These are phyloP conservation scores for Phanerochaete sordida DNA, from an alignment of 768 basidiomycete genomes.

Conservation along the genomic window DNA sequence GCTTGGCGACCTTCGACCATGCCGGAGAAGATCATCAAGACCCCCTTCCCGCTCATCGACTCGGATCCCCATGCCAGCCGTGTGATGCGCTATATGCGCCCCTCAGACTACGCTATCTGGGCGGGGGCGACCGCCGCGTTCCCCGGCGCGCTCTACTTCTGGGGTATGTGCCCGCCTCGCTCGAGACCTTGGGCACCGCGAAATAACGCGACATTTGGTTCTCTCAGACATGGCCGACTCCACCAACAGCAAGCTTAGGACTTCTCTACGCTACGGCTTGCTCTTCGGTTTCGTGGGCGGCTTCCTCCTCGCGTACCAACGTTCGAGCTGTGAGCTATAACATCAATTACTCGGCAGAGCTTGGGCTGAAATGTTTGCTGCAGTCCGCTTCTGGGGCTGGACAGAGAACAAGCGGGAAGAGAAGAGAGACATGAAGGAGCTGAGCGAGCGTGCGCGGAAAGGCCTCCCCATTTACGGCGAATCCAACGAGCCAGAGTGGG, in stretches of 20 bases:
- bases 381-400: constrained; percentile 97
- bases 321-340: constrained; percentile 69
- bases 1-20: constrained; percentile 30
- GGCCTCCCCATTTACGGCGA: constrained; percentile 88
- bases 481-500: constrained; percentile 78
- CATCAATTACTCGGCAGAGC: background rate
- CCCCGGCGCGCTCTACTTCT: constrained; percentile 75
- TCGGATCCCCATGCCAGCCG: constrained; percentile 85
- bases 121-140: constrained; percentile 76
- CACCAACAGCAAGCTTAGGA: constrained; percentile 33
- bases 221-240: constrained; percentile 44
- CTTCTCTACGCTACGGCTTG: constrained; percentile 53
- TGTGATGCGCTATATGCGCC: constrained; percentile 86
- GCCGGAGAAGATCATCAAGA: constrained; percentile 52
- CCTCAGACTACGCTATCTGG: constrained; percentile 85
- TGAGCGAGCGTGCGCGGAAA: constrained; percentile 66
- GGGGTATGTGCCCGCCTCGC: constrained; percentile 59
- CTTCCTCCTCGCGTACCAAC: constrained; percentile 91
- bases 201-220: background rate
- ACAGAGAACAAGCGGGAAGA: constrained; percentile 84
- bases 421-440: constrained; percentile 71
- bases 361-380: background rate
- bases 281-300: constrained; percentile 86
- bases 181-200: background rate
- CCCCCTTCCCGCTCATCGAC: constrained; percentile 90